A percentile compares a stretch with the other conserved stretches of the same genome.
These are phyloP conservation scores for Pleurotus tuoliensis DNA, from an alignment of 768 basidiomycete genomes.

Conservation along the genomic window DNA sequence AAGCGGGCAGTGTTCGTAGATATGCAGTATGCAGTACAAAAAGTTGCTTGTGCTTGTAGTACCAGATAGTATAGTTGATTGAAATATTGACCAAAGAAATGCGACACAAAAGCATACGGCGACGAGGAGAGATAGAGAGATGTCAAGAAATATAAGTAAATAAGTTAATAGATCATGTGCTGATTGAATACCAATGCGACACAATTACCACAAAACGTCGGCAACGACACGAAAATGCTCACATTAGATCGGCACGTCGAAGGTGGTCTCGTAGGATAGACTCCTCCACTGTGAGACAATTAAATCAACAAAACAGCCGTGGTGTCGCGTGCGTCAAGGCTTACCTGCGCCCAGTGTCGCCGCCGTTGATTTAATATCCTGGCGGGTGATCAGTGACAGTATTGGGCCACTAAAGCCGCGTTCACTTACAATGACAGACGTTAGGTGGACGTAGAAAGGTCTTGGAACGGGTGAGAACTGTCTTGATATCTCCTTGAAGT, in stretches of 20 bases:
- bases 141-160: background rate
- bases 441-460: slow-evolving; percentile 69
- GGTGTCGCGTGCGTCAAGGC: slow-evolving; percentile 29
- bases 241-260: slow-evolving; percentile 6
- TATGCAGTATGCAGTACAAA: background rate
- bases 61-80: background rate
- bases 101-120: background rate
- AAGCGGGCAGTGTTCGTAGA: no score
- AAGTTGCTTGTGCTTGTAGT: background rate
- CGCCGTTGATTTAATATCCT: slow-evolving; percentile 77
- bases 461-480: slow-evolving; percentile 60
- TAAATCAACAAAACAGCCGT: background rate
- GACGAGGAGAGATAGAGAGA: background rate
- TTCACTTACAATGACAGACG: slow-evolving; percentile 68
- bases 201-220: background rate
- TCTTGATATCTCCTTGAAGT: slow-evolving; percentile 72
- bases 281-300: slow-evolving; percentile 2
- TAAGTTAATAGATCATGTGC: background rate
- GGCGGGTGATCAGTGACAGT: slow-evolving; percentile 12
- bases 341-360: slow-evolving; percentile 64
- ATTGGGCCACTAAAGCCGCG: background rate
- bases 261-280: slow-evolving; percentile 9
- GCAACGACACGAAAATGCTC: slow-evolving; percentile 6
- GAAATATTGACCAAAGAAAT: background rate
- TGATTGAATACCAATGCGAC: background rate